These are phyloP conservation scores for Orbilia oligospora DNA, from an alignment of 2,329 filamentous ascomycete genomes.

Conservation along the genomic window DNA sequence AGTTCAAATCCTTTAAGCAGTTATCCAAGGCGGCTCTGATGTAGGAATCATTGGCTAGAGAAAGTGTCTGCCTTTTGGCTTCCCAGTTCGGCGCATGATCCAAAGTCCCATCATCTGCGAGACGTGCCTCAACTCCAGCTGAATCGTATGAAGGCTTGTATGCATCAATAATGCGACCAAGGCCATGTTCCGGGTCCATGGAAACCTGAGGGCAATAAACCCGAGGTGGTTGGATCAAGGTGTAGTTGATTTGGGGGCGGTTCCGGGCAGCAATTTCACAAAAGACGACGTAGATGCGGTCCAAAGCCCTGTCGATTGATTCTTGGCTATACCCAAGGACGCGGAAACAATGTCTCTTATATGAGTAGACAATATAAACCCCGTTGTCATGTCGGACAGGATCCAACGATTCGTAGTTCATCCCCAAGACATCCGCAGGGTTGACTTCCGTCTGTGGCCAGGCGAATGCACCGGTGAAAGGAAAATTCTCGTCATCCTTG, in stretches of 20 bases:
- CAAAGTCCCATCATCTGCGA: conserved; percentile 51
- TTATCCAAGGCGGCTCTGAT: conserved; percentile 60
- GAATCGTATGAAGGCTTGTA: conserved; percentile 53
- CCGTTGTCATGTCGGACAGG: conserved; percentile 62
- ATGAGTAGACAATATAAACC: conserved; percentile 61
- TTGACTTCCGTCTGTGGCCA: conserved; percentile 62
- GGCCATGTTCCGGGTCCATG: conserved; percentile 58
- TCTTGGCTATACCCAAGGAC: conserved; percentile 61
- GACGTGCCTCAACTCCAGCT: conserved; percentile 53
- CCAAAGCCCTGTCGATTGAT: conserved; percentile 61
- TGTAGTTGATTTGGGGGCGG: conserved; percentile 55
- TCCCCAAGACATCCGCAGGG: conserved; percentile 60
- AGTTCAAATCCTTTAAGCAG: conserved; percentile 62
- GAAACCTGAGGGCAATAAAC: conserved; percentile 33
- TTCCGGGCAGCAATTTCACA: conserved; percentile 63
- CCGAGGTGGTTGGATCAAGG: conserved; percentile 60
- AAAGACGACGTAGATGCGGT: conserved; percentile 62
- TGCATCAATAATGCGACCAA: conserved; percentile 60
- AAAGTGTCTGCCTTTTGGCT: conserved; percentile 39
- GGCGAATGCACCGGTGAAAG: conserved; percentile 60
- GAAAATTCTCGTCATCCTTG: conserved; percentile 53
- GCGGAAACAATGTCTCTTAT: conserved; percentile 59
- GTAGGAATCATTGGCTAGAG: conserved; percentile 61
- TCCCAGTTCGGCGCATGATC: conserved; percentile 56
- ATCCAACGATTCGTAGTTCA: conserved; percentile 62